Percentiles rank a stretch among this genome's conserved stretches.
phyloP scores from a whole-genome alignment of 768 basidiomycete genomes.

The Boletus coccyginus region DNA sequence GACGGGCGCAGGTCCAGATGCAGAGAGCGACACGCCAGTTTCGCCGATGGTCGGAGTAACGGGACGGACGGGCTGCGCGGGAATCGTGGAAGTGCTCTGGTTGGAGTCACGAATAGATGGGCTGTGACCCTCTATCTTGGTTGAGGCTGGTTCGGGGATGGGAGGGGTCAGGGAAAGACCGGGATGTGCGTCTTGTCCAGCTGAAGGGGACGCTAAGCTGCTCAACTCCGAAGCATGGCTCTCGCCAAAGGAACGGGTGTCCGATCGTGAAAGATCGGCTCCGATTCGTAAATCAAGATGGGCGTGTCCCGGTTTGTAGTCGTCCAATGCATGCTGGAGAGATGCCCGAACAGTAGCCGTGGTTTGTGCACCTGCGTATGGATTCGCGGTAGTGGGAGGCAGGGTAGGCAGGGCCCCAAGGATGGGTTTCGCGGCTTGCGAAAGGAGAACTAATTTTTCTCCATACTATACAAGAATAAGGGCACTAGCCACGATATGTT shows the following conservation, averaged over 20 bases:
- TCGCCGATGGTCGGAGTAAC: constrained; percentile 19
- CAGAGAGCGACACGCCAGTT: constrained; percentile 69
- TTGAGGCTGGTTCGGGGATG: constrained; percentile 18
- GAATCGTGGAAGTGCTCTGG: constrained; percentile 23
- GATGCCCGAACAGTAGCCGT: constrained; percentile 73
- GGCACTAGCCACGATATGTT: neutral
- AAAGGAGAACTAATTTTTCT: constrained; percentile 73
- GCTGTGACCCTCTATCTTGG: constrained; percentile 6
- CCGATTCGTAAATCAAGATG: constrained; percentile 45
- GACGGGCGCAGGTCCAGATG: constrained; percentile 61
- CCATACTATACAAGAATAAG: constrained; percentile 52
- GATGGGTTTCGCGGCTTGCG: constrained; percentile 67
- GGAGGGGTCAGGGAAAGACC: constrained; percentile 46
- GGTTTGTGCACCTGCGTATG: constrained; percentile 59
- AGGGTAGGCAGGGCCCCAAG: constrained; percentile 59
- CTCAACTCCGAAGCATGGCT: constrained; percentile 76
- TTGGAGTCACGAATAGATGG: constrained; percentile 12
- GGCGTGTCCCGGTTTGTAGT: constrained; percentile 68
- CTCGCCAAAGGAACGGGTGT: constrained; percentile 81
- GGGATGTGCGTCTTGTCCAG: constrained; percentile 28
- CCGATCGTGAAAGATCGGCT: constrained; percentile 61
- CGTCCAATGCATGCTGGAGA: constrained; percentile 75
- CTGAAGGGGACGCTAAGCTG: constrained; percentile 41
- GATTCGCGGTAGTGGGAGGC: constrained; percentile 54
- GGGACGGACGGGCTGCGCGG: constrained; percentile 31